Conservation (phyloP, 192 early-diverging fungal species). For the Thoreauomyces humboldtii region DNA sequence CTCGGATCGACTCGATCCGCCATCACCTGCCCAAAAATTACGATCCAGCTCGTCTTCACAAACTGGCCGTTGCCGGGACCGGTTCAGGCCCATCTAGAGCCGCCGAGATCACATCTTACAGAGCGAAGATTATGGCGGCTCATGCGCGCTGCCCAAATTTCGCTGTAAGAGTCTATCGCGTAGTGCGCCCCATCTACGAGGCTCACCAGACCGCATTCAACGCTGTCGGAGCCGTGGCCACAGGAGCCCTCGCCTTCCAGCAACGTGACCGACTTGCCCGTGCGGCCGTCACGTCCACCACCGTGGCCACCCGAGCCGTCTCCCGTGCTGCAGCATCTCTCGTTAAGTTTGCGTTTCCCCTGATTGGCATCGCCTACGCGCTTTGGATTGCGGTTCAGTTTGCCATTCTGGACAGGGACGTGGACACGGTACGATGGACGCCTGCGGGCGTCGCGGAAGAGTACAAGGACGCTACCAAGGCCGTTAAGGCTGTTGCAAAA, state of each 20-base stretch:
- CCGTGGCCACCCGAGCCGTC: not conserved
- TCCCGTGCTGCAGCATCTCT: not conserved
- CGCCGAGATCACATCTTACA: not conserved
- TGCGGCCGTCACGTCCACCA: not conserved
- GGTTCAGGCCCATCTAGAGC: not conserved
- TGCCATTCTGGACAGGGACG: not conserved
- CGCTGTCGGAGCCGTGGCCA: not conserved
- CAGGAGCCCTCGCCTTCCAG: not conserved
- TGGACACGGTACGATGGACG: not conserved
- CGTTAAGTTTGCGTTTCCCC: not conserved
- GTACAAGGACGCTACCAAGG: not conserved
- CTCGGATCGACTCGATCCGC: not conserved
- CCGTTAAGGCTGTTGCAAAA: not conserved
- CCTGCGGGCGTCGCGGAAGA: not conserved
- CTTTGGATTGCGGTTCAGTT: slow-evolving; percentile 15
- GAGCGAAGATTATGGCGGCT: not conserved
- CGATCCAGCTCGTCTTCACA: not conserved
- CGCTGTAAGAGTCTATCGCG: not conserved
- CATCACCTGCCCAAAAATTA: slow-evolving; percentile 8
- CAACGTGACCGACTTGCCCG: too few relatives aligned
- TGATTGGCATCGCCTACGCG: slow-evolving; percentile 3
- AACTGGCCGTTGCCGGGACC: not conserved
- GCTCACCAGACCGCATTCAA: not conserved
- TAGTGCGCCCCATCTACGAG: not conserved
- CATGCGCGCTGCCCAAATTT: slow-evolving; percentile 3